phyloP scores from a whole-genome alignment of 805 yeast genomes.

The Myxozyma lipomycoides region DNA sequence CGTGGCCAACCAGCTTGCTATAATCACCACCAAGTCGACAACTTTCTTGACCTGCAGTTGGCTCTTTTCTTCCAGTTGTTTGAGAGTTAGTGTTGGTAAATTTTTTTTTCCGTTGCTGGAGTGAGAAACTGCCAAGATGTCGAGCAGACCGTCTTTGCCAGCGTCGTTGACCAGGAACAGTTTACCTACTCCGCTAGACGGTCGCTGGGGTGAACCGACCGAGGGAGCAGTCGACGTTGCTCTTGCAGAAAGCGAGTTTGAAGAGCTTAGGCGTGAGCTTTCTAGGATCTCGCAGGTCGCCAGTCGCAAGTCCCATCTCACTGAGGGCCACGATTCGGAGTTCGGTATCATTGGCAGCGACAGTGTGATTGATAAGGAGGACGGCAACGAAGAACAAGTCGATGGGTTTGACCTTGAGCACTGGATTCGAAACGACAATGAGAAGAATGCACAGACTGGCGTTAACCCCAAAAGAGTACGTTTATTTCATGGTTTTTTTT shows the following conservation, averaged over 20 bases:
- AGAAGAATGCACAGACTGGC: conserved; percentile 13
- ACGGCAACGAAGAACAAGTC: conserved; percentile 2
- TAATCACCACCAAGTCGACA: too few species aligned
- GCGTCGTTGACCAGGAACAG: too few species aligned
- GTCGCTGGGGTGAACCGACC: conserved; percentile 24
- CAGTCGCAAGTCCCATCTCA: not conserved
- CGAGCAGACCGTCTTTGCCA: too few species aligned
- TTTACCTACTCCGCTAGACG: conserved; percentile 9
- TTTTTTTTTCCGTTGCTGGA: too few species aligned
- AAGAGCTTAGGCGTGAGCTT: conserved; percentile 24
- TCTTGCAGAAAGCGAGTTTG: conserved; percentile 17
- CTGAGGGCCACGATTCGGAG: not conserved
- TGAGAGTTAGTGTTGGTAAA: too few species aligned
- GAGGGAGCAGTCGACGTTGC: conserved; percentile 22
- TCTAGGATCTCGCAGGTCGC: conserved; percentile 14
- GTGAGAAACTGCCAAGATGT: too few species aligned
- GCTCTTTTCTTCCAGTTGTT: too few species aligned
- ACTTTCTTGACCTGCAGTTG: too few species aligned
- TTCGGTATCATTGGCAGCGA: not conserved
- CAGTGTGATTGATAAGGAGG: conserved; percentile 4
- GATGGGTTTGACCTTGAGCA: conserved; percentile 20
- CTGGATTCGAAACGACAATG: conserved; percentile 23
- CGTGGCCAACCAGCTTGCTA: too few species aligned
- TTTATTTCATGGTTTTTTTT: not conserved
- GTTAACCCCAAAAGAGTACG: conserved; percentile 20